A percentile compares a stretch with the other conserved stretches of the same genome.
These are phyloP conservation scores for Aspergillus uvarum DNA, from an alignment of 2,329 filamentous ascomycete genomes.

Conservation along the genomic window DNA sequence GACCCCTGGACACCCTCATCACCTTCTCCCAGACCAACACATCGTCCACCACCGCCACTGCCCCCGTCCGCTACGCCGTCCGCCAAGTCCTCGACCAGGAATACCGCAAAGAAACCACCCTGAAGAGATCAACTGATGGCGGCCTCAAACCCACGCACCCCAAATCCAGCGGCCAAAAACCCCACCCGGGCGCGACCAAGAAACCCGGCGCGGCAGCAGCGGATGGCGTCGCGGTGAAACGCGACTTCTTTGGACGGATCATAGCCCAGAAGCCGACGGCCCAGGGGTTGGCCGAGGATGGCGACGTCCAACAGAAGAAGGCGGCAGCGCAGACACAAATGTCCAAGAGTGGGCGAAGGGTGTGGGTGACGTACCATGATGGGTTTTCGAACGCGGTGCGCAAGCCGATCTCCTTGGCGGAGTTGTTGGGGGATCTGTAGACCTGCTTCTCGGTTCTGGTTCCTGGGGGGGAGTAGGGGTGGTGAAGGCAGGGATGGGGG, in stretches of 20 bases:
- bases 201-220: conserved; percentile 15
- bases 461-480: too few relatives aligned
- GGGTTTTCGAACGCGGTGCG: conserved; percentile 89
- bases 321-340: conserved; percentile 28
- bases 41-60: conserved; percentile 55
- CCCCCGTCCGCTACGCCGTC: conserved; percentile 84
- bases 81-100: conserved; percentile 92
- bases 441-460: background rate
- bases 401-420: conserved; percentile 78
- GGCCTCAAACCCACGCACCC: conserved; percentile 25
- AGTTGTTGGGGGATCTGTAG: conserved; percentile 61
- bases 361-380: conserved; percentile 89
- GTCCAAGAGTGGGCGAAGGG: conserved; percentile 54
- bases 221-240: conserved; percentile 54
- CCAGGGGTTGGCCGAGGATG: conserved; percentile 29
- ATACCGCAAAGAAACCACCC: conserved; percentile 68
- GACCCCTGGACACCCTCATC: conserved; percentile 72
- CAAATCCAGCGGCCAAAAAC: conserved; percentile 13
- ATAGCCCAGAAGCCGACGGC: conserved; percentile 48
- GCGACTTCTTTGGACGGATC: conserved; percentile 82
- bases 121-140: conserved; percentile 57
- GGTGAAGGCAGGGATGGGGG: too few relatives aligned
- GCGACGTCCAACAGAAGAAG: conserved; percentile 20
- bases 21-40: conserved; percentile 56
- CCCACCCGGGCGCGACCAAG: conserved; percentile 19